Evolutionary conservation across 495 filamentous ascomycete species (phyloP), one percentile per base, ranked within the genome.

Genomic region (Cudoniella acicularis): DNA sequence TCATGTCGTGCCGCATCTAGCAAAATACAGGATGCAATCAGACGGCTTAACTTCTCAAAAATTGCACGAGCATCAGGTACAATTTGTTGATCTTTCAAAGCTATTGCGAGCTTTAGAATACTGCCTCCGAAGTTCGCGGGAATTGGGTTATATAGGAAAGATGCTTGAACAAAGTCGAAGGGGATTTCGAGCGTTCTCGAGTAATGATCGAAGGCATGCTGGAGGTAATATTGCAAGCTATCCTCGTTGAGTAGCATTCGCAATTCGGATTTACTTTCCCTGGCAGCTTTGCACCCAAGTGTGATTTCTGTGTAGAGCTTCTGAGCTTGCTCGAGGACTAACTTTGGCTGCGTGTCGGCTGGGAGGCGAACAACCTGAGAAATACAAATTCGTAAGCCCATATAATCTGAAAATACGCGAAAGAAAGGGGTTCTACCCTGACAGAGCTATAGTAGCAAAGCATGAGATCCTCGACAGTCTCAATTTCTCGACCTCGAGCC

Each of bases 131-230:
- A 70, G 27, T 74, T 67, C n/a, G 41, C 46, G 6, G 70, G 75
- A 23, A 76, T 73, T 1, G 75, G 73, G 46, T 66, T 74, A 26
- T 67, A 64, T 13, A 42, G 23, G 36, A 76, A 64, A n/a, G 72
- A 64, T 10, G 61, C 69, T 13, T 73, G 41, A 3, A 75, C 65
- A 59, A 77, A 78, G 57, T 78, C 62, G 55, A 78, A 78, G 0
- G 75, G 70, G 1, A 47, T 52, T 17, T 72, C 66, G 2, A 71
- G 57, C 21, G 63, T 63, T 10, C 61, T 42, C n/a, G 70, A 63
- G 49, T 70, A 74, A 51, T 72, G 67, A 51, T 73, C 64, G 60
- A 74, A 77, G 0, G 72, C 73, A 43, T 50, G 54, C 52, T 69
- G 64, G 6, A 76, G 52, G 56, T 76, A 76, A 11, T 56, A 20